These are phyloP conservation scores for Auriscalpium microsporum DNA, from an alignment of 768 basidiomycete genomes.

Conservation along the genomic window DNA sequence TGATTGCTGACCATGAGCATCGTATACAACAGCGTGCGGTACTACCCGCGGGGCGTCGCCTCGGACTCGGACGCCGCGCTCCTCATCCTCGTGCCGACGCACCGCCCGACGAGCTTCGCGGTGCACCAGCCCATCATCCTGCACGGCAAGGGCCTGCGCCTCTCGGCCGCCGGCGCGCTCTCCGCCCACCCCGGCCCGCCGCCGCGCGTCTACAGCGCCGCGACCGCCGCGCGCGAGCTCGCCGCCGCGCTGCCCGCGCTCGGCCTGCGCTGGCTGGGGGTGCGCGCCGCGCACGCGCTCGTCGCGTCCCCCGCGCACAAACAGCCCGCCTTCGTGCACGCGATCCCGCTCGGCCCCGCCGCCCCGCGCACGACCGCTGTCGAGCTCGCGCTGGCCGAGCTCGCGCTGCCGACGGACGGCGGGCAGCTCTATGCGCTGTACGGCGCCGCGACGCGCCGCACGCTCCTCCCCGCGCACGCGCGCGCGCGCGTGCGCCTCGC, in stretches of 20 bases:
- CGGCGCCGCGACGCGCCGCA: background rate
- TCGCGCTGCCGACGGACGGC: slow-evolving; percentile 1
- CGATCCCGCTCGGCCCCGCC: slow-evolving; percentile 6
- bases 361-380: background rate
- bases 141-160: slow-evolving; percentile 9
- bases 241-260: slow-evolving; percentile 7
- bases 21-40: slow-evolving; percentile 6
- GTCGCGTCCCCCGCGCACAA: slow-evolving; percentile 5
- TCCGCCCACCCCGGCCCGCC: slow-evolving; percentile 1
- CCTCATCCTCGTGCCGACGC: slow-evolving; percentile 11
- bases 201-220: slow-evolving; percentile 11
- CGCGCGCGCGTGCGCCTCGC: slow-evolving; percentile 18
- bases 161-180: slow-evolving; percentile 4
- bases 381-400: slow-evolving; percentile 5
- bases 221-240: slow-evolving; percentile 4
- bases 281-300: slow-evolving; percentile 8
- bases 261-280: slow-evolving; percentile 13
- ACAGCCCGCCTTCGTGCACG: slow-evolving; percentile 5
- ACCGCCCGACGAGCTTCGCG: slow-evolving; percentile 7
- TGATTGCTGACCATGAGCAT: no score
- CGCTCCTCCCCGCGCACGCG: slow-evolving; percentile 2
- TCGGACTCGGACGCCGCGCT: slow-evolving; percentile 8
- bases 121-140: slow-evolving; percentile 14
- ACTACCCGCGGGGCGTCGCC: slow-evolving; percentile 4
- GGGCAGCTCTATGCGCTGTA: background rate